Percentiles rank a stretch among this genome's conserved stretches.
Evolutionary conservation across 352 stramenopile species (phyloP).

Genomic region (Globisporangium spiculum): DNA sequence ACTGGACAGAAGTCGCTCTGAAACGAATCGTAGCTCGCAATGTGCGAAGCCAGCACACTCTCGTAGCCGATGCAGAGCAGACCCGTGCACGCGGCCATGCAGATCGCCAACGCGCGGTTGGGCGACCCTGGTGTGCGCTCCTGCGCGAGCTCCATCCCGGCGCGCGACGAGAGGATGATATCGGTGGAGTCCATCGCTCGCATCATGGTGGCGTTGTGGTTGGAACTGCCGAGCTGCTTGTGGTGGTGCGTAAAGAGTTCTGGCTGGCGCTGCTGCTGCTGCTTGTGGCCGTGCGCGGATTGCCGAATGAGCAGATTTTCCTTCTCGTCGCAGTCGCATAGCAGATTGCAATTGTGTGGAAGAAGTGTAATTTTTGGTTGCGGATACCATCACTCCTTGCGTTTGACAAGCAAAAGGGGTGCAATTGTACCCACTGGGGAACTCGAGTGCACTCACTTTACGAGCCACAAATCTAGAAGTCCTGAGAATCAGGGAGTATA

Average conservation of each 20-base stretch:
- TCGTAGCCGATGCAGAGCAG: conserved; percentile 10
- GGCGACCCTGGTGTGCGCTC: conserved; percentile 9
- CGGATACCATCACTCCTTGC: background rate
- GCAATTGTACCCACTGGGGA: background rate
- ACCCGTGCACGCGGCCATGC: conserved; percentile 1
- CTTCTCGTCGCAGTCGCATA: background rate
- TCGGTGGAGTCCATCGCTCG: conserved; percentile 17
- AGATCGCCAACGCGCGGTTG: conserved; percentile 5
- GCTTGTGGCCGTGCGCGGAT: background rate
- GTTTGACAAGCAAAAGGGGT: conserved; percentile 1
- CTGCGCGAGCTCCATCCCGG: background rate
- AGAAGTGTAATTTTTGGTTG: background rate
- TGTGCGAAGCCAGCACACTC: background rate
- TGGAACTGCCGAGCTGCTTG: background rate
- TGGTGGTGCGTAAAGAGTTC: background rate
- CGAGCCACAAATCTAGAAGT: background rate
- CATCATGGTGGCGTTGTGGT: background rate
- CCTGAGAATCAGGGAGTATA: background rate
- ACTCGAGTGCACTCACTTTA: background rate
- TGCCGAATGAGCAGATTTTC: conserved; percentile 2
- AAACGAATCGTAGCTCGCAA: background rate
- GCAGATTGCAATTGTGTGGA: background rate
- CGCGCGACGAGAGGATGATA: conserved; percentile 12
- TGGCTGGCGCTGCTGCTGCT: background rate
- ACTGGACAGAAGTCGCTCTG: background rate